Evolutionary conservation across 345 rosid species (phyloP).

Genomic region (Microcos paniculata): DNA sequence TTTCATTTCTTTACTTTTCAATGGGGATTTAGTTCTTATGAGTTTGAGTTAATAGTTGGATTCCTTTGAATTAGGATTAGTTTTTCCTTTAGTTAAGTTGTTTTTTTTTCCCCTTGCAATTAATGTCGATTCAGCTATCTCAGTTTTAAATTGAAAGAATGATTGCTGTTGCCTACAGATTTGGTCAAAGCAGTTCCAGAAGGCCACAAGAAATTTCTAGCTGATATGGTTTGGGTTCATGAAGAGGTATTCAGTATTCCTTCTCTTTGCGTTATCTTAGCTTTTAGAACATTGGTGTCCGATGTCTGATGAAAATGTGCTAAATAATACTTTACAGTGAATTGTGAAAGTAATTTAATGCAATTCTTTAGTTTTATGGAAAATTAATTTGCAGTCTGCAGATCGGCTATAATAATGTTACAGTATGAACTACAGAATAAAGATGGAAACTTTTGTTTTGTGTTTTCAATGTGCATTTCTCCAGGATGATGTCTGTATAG

Average conservation of each 20-base stretch:
- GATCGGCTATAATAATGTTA: not conserved
- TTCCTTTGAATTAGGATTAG: not conserved
- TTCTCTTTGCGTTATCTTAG: constrained; percentile 7
- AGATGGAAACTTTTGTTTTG: not conserved
- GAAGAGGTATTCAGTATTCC: constrained; percentile 57
- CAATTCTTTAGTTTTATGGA: not conserved
- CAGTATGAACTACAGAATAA: not conserved
- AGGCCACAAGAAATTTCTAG: constrained; percentile 83
- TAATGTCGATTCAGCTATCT: not conserved
- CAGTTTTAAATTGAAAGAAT: not conserved
- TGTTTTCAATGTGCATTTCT: constrained; percentile 14
- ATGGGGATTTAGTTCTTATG: not conserved
- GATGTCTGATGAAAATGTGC: not conserved
- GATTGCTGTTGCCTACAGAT: constrained; percentile 41
- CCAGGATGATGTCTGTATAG: constrained; percentile 68
- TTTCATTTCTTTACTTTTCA: not conserved
- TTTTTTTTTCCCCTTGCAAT: no score
- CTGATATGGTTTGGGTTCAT: constrained; percentile 79
- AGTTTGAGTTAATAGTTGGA: not conserved
- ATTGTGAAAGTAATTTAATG: not conserved
- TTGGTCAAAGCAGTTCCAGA: constrained; percentile 77
- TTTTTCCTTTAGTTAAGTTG: no score
- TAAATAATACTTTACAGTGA: not conserved
- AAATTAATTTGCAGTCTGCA: not conserved
- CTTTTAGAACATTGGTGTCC: not conserved